Evolutionary conservation across 2,329 filamentous ascomycete genomes (phyloP).

Genomic region (Monilinia aucupariae): DNA sequence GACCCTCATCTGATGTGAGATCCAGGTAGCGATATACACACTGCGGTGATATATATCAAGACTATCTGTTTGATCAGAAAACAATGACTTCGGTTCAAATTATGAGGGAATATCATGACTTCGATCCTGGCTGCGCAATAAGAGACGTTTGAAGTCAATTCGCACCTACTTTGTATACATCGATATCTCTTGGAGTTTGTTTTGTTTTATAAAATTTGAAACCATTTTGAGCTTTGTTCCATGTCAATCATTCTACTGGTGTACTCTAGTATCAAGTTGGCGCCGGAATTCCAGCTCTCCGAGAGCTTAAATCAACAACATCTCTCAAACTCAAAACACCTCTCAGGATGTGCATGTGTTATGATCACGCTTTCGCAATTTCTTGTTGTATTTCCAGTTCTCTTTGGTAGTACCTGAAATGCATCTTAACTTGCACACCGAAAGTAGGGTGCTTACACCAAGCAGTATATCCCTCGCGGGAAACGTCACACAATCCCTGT

Average conservation of each 20-base stretch:
- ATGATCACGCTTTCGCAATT: not conserved
- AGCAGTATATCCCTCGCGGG: not conserved
- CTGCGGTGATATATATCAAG: not conserved
- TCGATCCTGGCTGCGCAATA: not conserved
- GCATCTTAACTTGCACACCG: not conserved
- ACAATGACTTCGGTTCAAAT: not conserved
- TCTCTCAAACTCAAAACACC: not conserved
- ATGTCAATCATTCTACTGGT: not conserved
- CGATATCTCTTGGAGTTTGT: not conserved
- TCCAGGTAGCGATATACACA: not conserved
- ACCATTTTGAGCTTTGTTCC: not conserved
- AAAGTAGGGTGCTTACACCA: not conserved
- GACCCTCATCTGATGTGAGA: not conserved
- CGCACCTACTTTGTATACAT: not conserved
- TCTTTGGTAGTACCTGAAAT: not conserved
- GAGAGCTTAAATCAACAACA: not conserved
- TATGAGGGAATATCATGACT: not conserved
- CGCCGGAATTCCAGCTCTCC: not conserved
- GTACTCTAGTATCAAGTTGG: too few species aligned
- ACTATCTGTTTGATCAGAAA: not conserved
- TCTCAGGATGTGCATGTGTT: too few species aligned
- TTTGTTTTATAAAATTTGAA: not conserved
- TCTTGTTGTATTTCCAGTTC: not conserved
- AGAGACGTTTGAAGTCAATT: not conserved
- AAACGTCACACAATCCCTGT: too few species aligned